A percentile compares a stretch with the other conserved stretches of the same genome.
phyloP scores from a whole-genome alignment of 768 basidiomycete genomes.

The Obba rivulosa region DNA sequence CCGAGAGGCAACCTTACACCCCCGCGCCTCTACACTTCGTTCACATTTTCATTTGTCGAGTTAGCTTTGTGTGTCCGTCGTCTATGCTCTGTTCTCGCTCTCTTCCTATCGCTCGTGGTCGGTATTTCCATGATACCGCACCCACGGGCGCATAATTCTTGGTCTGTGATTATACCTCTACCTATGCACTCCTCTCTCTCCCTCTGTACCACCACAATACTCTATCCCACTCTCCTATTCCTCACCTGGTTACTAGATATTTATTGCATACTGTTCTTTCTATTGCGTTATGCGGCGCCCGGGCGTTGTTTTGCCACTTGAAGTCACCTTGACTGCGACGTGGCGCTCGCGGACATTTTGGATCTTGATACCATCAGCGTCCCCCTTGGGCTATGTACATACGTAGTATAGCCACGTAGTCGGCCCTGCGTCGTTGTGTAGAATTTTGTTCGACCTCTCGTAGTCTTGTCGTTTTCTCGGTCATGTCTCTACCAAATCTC shows the following conservation, averaged over 20 bases:
- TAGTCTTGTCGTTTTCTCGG: neutral
- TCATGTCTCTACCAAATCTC: neutral
- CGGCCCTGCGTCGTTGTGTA: neutral
- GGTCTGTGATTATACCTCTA: neutral
- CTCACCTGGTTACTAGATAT: neutral
- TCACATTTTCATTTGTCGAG: neutral
- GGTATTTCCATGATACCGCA: neutral
- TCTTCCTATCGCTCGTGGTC: neutral
- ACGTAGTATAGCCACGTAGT: conserved; percentile 4
- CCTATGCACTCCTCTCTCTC: conserved; percentile 9
- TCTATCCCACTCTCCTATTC: conserved; percentile 1
- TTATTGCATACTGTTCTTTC: neutral
- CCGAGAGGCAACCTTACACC: neutral
- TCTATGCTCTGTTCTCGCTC: neutral
- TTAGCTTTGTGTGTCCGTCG: conserved; percentile 6
- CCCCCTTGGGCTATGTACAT: too few relatives aligned
- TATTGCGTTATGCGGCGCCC: too few relatives aligned
- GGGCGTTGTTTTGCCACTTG: neutral
- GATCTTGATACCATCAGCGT: too few relatives aligned
- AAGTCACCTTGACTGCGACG: neutral
- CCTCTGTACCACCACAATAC: conserved; percentile 8
- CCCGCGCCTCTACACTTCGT: neutral
- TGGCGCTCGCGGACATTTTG: neutral
- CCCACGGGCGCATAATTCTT: neutral
- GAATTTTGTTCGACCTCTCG: neutral